Conservation (phyloP, 2,329 filamentous ascomycete species). For the Boeremia exigua region DNA sequence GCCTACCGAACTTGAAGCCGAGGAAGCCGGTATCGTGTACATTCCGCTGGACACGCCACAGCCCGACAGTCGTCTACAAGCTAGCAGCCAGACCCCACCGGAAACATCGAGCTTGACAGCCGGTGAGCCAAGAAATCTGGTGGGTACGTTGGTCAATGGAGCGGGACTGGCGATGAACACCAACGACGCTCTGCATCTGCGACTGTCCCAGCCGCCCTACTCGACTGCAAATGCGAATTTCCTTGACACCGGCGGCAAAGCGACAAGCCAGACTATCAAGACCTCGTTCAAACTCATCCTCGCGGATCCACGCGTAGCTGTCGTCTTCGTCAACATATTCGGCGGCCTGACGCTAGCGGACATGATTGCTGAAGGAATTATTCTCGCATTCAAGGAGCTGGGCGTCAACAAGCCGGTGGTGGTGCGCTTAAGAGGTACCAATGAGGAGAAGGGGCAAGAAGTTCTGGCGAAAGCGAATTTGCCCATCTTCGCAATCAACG, state of each 20-base stretch:
- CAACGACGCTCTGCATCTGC: conserved; percentile 74
- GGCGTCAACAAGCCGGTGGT: conserved; percentile 70
- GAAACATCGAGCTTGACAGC: conserved; percentile 2
- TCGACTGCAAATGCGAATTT: conserved; percentile 77
- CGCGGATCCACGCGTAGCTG: conserved; percentile 72
- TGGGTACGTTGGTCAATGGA: conserved; percentile 87
- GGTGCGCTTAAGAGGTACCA: conserved; percentile 77
- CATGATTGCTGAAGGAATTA: conserved; percentile 79
- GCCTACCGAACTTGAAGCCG: conserved; percentile 65
- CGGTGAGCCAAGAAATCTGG: conserved; percentile 58
- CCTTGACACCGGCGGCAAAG: conserved; percentile 88
- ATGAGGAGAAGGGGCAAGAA: conserved; percentile 72
- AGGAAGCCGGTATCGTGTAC: conserved; percentile 78
- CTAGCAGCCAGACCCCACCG: conserved; percentile 5
- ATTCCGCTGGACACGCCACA: conserved; percentile 59
- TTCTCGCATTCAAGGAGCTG: conserved; percentile 74
- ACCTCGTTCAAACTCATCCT: conserved; percentile 77
- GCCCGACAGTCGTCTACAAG: conserved; percentile 12
- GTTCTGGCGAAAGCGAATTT: conserved; percentile 73
- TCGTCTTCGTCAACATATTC: conserved; percentile 76
- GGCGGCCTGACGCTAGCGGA: conserved; percentile 75
- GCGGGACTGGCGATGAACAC: conserved; percentile 93
- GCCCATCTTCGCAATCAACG: conserved; percentile 73
- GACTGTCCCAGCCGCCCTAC: conserved; percentile 58
- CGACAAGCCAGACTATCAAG: conserved; percentile 80